phyloP scores from a whole-genome alignment of 1,139 yeast species.

The Candida dubliniensis region DNA sequence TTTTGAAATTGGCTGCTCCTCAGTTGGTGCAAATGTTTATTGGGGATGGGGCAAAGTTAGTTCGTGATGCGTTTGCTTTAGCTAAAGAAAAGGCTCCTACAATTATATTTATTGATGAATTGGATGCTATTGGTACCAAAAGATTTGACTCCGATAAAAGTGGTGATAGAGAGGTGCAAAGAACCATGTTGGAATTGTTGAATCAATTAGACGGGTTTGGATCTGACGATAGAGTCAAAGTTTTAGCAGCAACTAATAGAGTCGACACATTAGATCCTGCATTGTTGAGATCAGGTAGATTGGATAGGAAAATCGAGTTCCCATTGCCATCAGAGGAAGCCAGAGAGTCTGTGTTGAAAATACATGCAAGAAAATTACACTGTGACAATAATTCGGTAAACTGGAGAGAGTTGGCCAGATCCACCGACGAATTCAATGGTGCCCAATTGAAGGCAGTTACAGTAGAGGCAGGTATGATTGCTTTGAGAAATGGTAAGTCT shows the following conservation, averaged over 20 bases:
- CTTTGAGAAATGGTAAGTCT: constrained; percentile 90
- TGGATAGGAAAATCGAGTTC: constrained; percentile 96
- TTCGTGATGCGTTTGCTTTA: constrained; percentile 96
- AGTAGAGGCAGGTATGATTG: constrained; percentile 99
- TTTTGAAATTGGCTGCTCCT: constrained; percentile 94
- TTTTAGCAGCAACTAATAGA: constrained; percentile 96
- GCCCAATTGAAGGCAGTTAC: constrained; percentile 98
- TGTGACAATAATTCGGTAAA: constrained; percentile 83
- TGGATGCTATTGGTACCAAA: constrained; percentile 98
- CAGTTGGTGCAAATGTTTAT: constrained; percentile 98
- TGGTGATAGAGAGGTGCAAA: constrained; percentile 98
- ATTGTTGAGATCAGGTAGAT: constrained; percentile 90
- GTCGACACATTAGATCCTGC: constrained; percentile 98
- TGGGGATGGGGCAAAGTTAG: constrained; percentile 98
- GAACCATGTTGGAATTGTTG: constrained; percentile 96
- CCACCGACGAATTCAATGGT: constrained; percentile 97
- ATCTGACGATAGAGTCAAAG: constrained; percentile 96
- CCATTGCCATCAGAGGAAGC: constrained; percentile 98
- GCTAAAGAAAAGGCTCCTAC: constrained; percentile 99
- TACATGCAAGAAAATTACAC: constrained; percentile 95
- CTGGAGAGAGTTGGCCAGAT: constrained; percentile 97
- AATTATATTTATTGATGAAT: constrained; percentile 93
- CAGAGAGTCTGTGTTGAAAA: constrained; percentile 92
- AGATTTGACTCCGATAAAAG: constrained; percentile 96
- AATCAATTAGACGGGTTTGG: constrained; percentile 98